Conservation (phyloP, 257 asterid genomes). For the Solanum peruvianum region DNA sequence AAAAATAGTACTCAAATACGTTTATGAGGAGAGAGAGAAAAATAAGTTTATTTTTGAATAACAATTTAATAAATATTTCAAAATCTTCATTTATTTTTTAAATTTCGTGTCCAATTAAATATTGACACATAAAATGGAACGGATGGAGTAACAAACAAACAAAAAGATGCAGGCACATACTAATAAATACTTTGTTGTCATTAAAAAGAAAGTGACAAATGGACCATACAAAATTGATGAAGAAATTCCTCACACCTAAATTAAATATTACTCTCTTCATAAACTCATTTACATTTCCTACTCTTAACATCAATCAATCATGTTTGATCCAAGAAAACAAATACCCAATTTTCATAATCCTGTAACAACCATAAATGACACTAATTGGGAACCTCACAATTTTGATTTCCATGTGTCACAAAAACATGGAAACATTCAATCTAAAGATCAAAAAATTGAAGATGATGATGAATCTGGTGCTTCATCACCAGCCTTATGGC, state of each 20-base stretch:
- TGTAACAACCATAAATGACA: neutral
- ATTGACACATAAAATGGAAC: too few relatives aligned
- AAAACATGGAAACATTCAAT: slow-evolving; percentile 13
- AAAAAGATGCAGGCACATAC: neutral
- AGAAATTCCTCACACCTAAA: neutral
- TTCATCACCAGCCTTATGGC: slow-evolving; percentile 60
- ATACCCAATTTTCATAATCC: neutral
- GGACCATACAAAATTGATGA: neutral
- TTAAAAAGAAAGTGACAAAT: slow-evolving; percentile 15
- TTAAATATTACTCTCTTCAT: neutral
- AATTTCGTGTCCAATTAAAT: too few relatives aligned
- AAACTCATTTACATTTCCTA: neutral
- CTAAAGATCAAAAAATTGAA: neutral
- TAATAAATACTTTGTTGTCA: slow-evolving; percentile 6
- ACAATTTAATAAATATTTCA: too few relatives aligned
- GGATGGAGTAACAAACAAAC: neutral
- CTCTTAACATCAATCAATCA: neutral
- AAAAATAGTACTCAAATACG: too few relatives aligned
- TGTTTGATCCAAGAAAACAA: slow-evolving; percentile 37
- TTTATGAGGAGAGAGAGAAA: too few relatives aligned
- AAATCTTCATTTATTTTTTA: too few relatives aligned
- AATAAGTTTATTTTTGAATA: too few relatives aligned
- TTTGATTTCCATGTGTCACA: neutral
- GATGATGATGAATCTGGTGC: slow-evolving; percentile 35
- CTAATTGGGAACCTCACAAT: neutral